Conservation (phyloP, 441 rosid genomes). For the Kokia cookei region DNA sequence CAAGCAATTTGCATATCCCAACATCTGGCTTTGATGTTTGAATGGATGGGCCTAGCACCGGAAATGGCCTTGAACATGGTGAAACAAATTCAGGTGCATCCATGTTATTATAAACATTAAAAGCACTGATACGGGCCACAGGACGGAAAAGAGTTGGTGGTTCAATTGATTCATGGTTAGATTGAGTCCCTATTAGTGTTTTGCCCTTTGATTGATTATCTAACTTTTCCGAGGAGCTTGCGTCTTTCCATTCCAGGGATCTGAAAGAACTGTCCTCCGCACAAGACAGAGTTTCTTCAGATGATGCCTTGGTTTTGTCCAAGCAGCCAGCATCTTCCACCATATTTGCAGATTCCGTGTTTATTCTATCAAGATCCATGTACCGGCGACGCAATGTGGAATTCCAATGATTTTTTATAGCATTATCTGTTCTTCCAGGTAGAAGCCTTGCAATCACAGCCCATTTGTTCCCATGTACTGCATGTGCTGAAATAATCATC, state of each 20-base stretch:
- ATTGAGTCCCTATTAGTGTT: slow-evolving; percentile 21
- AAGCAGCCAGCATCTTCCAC: slow-evolving; percentile 36
- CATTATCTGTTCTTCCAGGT: slow-evolving; percentile 68
- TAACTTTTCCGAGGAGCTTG: slow-evolving; percentile 35
- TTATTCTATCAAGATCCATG: slow-evolving; percentile 27
- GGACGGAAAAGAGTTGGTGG: slow-evolving; percentile 61
- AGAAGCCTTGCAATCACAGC: slow-evolving; percentile 57
- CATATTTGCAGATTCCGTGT: slow-evolving; percentile 23
- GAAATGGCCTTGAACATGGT: slow-evolving; percentile 24
- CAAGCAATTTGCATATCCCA: slow-evolving; percentile 50
- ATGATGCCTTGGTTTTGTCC: slow-evolving; percentile 54
- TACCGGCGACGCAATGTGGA: slow-evolving; percentile 52
- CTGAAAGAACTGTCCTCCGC: slow-evolving; percentile 51
- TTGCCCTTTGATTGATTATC: slow-evolving; percentile 38
- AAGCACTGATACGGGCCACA: slow-evolving; percentile 61
- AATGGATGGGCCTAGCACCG: slow-evolving; percentile 23
- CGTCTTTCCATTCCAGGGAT: slow-evolving; percentile 53
- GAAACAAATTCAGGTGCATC: slow-evolving; percentile 35
- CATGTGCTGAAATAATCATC: slow-evolving; percentile 52
- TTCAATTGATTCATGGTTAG: slow-evolving; percentile 31
- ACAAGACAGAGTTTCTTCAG: slow-evolving; percentile 72
- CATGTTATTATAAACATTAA: slow-evolving; percentile 33
- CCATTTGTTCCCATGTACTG: slow-evolving; percentile 71
- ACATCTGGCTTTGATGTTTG: slow-evolving; percentile 45
- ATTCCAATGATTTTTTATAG: slow-evolving; percentile 74